A percentile compares a stretch with the other conserved stretches of the same genome.
Evolutionary conservation across 257 asterid genomes (phyloP).

Genomic region (Primulina tabacum): DNA sequence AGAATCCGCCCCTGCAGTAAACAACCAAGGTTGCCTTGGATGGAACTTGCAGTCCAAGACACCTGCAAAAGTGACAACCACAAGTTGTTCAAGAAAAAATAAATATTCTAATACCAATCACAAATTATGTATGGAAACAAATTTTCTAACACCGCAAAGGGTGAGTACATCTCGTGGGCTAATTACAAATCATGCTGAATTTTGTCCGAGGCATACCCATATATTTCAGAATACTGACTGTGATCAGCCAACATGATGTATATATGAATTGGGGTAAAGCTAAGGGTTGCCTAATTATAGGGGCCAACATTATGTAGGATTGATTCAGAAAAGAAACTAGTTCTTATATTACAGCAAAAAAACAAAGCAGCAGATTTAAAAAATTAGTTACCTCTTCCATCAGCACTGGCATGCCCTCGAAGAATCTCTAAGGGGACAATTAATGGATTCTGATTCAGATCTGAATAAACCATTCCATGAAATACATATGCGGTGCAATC

Average conservation of each 20-base stretch:
- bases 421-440: slow-evolving; percentile 88
- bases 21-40: slow-evolving; percentile 95
- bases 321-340: not conserved
- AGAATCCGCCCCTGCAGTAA: slow-evolving; percentile 91
- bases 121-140: not conserved
- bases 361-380: not conserved
- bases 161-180: not conserved
- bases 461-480: slow-evolving; percentile 95
- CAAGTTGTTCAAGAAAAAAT: not conserved
- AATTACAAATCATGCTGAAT: not conserved
- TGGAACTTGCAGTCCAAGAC: slow-evolving; percentile 93
- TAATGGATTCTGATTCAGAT: slow-evolving; percentile 81
- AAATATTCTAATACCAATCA: not conserved
- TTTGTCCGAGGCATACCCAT: no score
- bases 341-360: not conserved
- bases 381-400: slow-evolving; percentile 71
- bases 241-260: not conserved
- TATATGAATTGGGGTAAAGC: not conserved
- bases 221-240: not conserved
- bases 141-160: not conserved
- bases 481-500: slow-evolving; percentile 84
- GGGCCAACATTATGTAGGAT: no score
- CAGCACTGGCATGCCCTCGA: slow-evolving; percentile 67
- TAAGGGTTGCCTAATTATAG: not conserved
- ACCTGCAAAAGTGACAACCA: slow-evolving; percentile 47